Base-by-base conservation (phyloP, 345 rosid species). In the Corchorus olitorius region DNA sequence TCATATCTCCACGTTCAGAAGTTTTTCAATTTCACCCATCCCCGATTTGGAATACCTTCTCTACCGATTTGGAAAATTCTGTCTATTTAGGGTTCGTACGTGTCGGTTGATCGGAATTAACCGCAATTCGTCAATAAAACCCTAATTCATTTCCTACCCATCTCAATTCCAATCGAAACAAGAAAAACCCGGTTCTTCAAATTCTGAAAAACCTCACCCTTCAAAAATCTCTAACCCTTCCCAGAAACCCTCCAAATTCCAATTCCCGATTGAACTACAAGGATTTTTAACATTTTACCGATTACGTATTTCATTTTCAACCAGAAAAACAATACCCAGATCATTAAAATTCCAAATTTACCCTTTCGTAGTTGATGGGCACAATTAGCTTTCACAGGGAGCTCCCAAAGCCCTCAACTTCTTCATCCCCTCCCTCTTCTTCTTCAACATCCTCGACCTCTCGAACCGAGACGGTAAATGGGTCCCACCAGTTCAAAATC, bases 401-500 rank as follows among this genome's bases (percentile, higher is more conserved):
- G 71, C 83, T 84, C 63, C 68, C 78, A 19, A 84, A 87, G 66
- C 84, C 88, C 76, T 78, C 81, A 56, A 76, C 74, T 68, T 81
- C 81, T 33, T 83, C 81, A 13, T 41, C 48, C 20, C 45, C 74
- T 73, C 41, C 37, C 73, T 3, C 71, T 55, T 43, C 73, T 78
- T 56, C 70, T 27, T 75, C 86, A 39, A 81, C 94, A 10, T 68
- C 86, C 65, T 92, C 94, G 2, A 84, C 86, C 0, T 89, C 94
- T 72, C 73, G 54, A n/a, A 90, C 87, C 50, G 93, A 90, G 75
- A 90, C 97, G 6, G 72, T 86, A 59, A 89, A 90, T 84, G 93
- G 97, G 61, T 87, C 84, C 7, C 94, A 92, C 78, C 84, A 90
- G 74, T 92, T 92, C 83, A 87, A 83, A 82, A 90, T 92, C 79